Conservation (phyloP, 2,329 filamentous ascomycete species). For the Colletotrichum eremochloae region DNA sequence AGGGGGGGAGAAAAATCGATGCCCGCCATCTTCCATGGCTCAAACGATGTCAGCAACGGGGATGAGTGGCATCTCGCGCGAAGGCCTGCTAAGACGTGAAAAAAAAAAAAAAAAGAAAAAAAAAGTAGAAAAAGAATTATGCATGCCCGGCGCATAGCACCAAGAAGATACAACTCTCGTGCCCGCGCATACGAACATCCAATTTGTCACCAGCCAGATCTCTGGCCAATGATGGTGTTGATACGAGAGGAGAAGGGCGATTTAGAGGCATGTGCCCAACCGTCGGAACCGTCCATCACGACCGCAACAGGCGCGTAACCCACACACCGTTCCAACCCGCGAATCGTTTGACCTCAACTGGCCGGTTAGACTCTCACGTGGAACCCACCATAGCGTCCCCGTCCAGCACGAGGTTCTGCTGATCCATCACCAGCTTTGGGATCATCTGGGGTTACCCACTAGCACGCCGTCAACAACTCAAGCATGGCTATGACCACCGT, state of each 20-base stretch:
- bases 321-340: constrained; percentile 10
- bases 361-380: constrained; percentile 16
- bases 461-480: constrained; percentile 1
- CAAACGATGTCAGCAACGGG: background rate
- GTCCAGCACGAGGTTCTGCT: constrained; percentile 13
- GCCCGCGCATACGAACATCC: background rate
- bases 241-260: background rate
- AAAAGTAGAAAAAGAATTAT: background rate
- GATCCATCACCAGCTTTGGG: constrained; percentile 36
- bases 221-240: background rate
- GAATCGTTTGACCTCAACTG: constrained; percentile 14
- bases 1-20: background rate
- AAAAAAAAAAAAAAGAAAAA: background rate
- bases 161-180: background rate
- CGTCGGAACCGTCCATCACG: constrained; percentile 10
- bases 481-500: constrained; percentile 42
- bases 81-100: background rate
- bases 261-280: constrained; percentile 14
- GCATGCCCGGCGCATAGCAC: background rate
- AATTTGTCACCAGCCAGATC: background rate
- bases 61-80: background rate
- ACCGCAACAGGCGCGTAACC: constrained; percentile 24
- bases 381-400: constrained; percentile 13
- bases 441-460: constrained; percentile 38
- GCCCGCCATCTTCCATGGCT: background rate